Base-by-base conservation (phyloP, 1,284 basidiomycete genomes). In the Sphaerobolus stellatus region DNA sequence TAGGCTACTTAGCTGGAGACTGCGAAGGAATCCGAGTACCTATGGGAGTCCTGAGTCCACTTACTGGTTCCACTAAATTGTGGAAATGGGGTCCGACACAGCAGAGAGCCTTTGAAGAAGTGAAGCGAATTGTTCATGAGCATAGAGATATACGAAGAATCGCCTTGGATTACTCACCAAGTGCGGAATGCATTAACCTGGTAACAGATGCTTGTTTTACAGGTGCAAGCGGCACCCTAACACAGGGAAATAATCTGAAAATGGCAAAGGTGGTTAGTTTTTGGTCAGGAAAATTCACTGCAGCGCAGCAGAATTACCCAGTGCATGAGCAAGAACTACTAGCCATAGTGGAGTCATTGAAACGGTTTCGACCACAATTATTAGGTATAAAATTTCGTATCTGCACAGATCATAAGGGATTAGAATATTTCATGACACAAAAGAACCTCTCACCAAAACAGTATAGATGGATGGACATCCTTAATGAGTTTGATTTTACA, bases 321-420 rank as follows among this genome's bases (percentile, higher is more conserved):
- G 60, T 65, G 2, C 66, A 69, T 33, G 63, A 67, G 48, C 60
- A 62, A 40, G 65, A 68, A 34, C 56, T 66, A 0, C 47, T 68
- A 0, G 65, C 64, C 0, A 59, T 64, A 18, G 54, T 66, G 0
- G 63, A 43, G 18, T 55, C 61, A 0, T 47, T 69, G 48, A 57
- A 59, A 28, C 33, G 61, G 24, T 64, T 65, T 40, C 44, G 61
- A 14, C 52, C 59, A 30, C 50, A 62, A 22, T 53, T 74, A 2
- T 51, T 62, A 4, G 73, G 73, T 14, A 53, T 56, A 5, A 56
- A 59, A 2, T 72, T 75, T 47, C 51, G 55, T 1, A 62, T 70
- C 2, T 62, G 60, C 5, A 72, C 69, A 1, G 73, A 75, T 49
- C 73, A 75, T 49, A 58, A 66, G 28, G 65, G 61, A 0, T 62